Base-by-base conservation (phyloP, 2,329 filamentous ascomycete species). In the Diaporthe caulivora region DNA sequence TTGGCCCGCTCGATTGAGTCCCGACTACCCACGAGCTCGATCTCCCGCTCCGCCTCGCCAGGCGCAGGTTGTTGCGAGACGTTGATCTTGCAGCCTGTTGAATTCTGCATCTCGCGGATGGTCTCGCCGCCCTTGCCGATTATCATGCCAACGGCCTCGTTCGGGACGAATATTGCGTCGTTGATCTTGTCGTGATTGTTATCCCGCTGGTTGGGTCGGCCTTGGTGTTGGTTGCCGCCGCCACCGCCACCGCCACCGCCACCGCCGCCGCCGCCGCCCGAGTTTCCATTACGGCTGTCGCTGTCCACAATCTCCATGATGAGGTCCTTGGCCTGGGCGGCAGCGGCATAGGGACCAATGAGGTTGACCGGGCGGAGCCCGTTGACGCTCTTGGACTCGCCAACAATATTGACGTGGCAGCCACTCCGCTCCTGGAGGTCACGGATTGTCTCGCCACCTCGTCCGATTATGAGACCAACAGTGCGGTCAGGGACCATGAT, bases 401-500 rank as follows among this genome's bases (percentile, higher is more conserved):
- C 94, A 53, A 97, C 94, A 79, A 98, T 98, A 82, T 98, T 98
- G 82, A 98, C 95, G 82, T 98, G 95, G 82, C 95, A 98, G n/a
- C 94, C 94, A 78, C 94, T 97, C 75, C 94, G 90, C 82, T 98
- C 95, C 84, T 98, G 95, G 31, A 98, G 87, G 81, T 98, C 95
- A 80, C 95, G 92, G 79, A 98, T 98, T 1, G 95, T 98, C 84
- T 98, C 95, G 74, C 95, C 95, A 53, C 94, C 94, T 77, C 95
- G 93, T n/a, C 95, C 95, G 80, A 98, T 98, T 78, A 98, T 98
- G 58, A 98, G 87, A 68, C 95, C 95, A 74, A 98, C 95, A 11
- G 95, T 98, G 79, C 95, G 92, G 84, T 98, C 95, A 60, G 95
- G 95, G 24, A 98, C 95, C 94, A 97, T 97, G 79, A 98, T 97